Percentiles rank a stretch among this genome's conserved stretches.
Conservation (phyloP, 257 asterid genomes). For the Pogostemon cablin region DNA sequence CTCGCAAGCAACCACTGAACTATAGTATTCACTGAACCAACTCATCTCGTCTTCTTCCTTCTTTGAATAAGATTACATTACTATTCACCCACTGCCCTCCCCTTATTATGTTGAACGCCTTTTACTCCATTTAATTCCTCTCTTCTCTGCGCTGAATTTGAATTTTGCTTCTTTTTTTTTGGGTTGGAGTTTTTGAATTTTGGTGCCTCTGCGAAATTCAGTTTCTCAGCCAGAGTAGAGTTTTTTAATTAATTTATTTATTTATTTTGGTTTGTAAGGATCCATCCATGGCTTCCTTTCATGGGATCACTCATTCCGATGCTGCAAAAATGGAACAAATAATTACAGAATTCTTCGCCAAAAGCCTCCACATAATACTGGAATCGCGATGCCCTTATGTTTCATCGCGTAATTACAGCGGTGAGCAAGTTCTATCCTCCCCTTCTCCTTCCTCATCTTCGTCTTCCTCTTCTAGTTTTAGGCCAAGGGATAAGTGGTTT, state of each 20-base stretch:
- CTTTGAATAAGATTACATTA: background rate
- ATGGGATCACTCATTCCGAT: conserved; percentile 62
- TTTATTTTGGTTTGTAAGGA: conserved; percentile 20
- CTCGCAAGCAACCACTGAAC: conserved; percentile 32
- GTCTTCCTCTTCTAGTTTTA: conserved; percentile 64
- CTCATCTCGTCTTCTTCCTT: background rate
- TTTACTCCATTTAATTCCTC: background rate
- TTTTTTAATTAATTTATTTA: background rate
- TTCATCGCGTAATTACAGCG: conserved; percentile 82
- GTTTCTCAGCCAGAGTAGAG: background rate
- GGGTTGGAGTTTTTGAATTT: conserved; percentile 27
- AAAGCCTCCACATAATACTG: conserved; percentile 85
- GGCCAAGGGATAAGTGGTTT: conserved; percentile 90
- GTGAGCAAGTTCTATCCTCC: conserved; percentile 68
- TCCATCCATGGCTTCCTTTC: conserved; percentile 63
- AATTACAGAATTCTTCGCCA: conserved; percentile 83
- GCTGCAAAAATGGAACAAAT: conserved; percentile 85
- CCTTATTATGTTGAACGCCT: too few relatives aligned
- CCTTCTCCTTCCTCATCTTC: conserved; percentile 72
- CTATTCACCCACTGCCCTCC: conserved; percentile 18
- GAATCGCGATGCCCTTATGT: conserved; percentile 87
- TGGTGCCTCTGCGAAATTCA: background rate
- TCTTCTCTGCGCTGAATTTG: conserved; percentile 11
- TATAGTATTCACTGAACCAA: conserved; percentile 30
- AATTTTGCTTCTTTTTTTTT: background rate